phyloP scores from a whole-genome alignment of 768 basidiomycete species.

The Xerocomellus chrysenteron region DNA sequence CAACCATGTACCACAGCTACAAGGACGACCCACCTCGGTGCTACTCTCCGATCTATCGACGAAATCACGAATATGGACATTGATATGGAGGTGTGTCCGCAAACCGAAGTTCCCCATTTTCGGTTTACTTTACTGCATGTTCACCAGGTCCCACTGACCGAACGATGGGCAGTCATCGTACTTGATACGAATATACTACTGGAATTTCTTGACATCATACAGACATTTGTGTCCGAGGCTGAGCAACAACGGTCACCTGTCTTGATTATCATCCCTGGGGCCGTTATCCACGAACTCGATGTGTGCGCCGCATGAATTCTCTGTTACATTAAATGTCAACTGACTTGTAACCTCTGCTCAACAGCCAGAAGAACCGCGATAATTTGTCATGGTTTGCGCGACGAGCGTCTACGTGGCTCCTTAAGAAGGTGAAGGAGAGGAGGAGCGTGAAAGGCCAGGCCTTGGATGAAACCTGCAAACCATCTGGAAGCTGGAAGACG shows the following conservation, averaged over 20 bases:
- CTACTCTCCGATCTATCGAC: slow-evolving; percentile 52
- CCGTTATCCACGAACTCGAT: slow-evolving; percentile 77
- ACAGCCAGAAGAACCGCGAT: slow-evolving; percentile 42
- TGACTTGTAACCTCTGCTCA: not conserved
- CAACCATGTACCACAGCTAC: slow-evolving; percentile 3
- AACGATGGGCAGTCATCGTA: slow-evolving; percentile 51
- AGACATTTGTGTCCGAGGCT: slow-evolving; percentile 62
- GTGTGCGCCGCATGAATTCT: slow-evolving; percentile 41
- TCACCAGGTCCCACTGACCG: slow-evolving; percentile 38
- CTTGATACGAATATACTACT: slow-evolving; percentile 81
- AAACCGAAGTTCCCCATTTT: not conserved
- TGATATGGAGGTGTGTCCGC: slow-evolving; percentile 64
- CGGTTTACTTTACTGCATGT: not conserved
- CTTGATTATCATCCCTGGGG: slow-evolving; percentile 66
- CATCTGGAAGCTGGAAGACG: slow-evolving; percentile 60
- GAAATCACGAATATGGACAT: slow-evolving; percentile 63
- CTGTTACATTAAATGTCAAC: not conserved
- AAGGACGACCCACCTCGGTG: slow-evolving; percentile 21
- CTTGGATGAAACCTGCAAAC: slow-evolving; percentile 59
- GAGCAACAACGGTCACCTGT: slow-evolving; percentile 51
- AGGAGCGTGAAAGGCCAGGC: slow-evolving; percentile 60
- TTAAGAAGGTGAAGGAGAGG: slow-evolving; percentile 57
- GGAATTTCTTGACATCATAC: slow-evolving; percentile 61
- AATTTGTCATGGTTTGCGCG: slow-evolving; percentile 62
- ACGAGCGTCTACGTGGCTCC: slow-evolving; percentile 66